phyloP scores from a whole-genome alignment of 2,329 filamentous ascomycete genomes.

The Leptosphaerulina australis region DNA sequence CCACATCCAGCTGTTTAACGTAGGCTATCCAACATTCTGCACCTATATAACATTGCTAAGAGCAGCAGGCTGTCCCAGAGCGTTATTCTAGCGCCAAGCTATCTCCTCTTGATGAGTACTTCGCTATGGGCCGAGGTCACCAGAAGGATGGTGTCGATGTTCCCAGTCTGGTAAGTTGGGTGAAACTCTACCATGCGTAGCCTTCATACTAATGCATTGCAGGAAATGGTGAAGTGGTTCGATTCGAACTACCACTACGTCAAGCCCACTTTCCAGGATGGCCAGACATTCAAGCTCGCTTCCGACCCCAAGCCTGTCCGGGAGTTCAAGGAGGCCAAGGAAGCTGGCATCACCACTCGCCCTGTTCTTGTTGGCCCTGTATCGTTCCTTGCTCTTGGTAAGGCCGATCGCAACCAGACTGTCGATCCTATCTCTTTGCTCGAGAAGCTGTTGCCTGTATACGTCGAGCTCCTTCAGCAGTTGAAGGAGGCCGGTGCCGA shows the following conservation, averaged over 20 bases:
- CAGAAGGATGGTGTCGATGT: conserved; percentile 95
- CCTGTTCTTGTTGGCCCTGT: conserved; percentile 95
- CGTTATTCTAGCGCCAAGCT: conserved; percentile 92
- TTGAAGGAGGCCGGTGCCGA: conserved; percentile 96
- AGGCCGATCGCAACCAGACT: conserved; percentile 93
- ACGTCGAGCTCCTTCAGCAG: conserved; percentile 88
- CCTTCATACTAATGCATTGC: conserved; percentile 31
- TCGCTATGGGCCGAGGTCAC: conserved; percentile 98
- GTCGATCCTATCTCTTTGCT: conserved; percentile 94
- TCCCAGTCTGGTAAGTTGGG: conserved; percentile 68
- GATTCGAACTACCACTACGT: conserved; percentile 99
- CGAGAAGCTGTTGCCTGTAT: conserved; percentile 90
- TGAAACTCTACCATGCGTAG: neutral
- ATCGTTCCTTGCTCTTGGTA: conserved; percentile 95
- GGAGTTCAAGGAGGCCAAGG: conserved; percentile 98
- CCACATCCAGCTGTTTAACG: conserved; percentile 97
- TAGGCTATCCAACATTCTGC: conserved; percentile 57
- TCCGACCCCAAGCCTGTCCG: conserved; percentile 88
- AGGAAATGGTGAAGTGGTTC: conserved; percentile 99
- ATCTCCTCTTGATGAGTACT: conserved; percentile 92
- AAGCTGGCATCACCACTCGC: conserved; percentile 88
- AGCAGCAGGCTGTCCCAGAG: conserved; percentile 79
- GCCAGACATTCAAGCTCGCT: conserved; percentile 91
- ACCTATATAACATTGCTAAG: conserved; percentile 20
- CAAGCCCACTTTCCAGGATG: conserved; percentile 96